Conservation (phyloP, 2,329 filamentous ascomycete species). For the Endothia cerciana region DNA sequence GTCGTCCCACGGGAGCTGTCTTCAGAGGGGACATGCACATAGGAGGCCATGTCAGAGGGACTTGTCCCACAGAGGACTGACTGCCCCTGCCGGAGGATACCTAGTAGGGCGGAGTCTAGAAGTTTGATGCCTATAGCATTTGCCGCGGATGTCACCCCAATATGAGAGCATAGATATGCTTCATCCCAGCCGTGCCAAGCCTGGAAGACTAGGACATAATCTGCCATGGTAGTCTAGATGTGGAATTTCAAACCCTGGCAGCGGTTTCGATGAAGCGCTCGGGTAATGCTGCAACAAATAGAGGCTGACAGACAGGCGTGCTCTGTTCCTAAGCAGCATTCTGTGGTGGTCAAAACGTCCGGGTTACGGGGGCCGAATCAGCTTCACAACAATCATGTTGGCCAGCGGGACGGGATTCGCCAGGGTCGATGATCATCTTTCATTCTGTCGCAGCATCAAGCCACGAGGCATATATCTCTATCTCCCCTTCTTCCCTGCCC, state of each 20-base stretch:
- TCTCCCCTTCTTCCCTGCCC: neutral
- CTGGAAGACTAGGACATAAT: neutral
- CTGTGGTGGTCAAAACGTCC: neutral
- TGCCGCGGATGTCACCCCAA: neutral
- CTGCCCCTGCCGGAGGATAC: neutral
- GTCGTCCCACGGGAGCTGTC: too few species aligned
- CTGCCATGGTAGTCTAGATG: neutral
- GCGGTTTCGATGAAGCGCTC: neutral
- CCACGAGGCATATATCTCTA: neutral
- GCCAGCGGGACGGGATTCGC: neutral
- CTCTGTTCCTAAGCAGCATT: neutral
- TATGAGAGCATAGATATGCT: neutral
- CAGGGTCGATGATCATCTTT: neutral
- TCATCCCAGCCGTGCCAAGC: neutral
- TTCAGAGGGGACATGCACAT: too few species aligned
- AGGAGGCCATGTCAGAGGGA: neutral
- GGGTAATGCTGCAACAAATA: neutral
- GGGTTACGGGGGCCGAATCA: neutral
- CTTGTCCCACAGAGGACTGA: neutral
- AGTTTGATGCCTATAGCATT: neutral
- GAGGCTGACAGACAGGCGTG: neutral
- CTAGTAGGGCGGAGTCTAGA: neutral
- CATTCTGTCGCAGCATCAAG: conserved; percentile 7
- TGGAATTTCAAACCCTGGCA: neutral
- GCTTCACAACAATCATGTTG: neutral